Evolutionary conservation across 441 rosid genomes (phyloP).

Genomic region (Geranium incanum): DNA sequence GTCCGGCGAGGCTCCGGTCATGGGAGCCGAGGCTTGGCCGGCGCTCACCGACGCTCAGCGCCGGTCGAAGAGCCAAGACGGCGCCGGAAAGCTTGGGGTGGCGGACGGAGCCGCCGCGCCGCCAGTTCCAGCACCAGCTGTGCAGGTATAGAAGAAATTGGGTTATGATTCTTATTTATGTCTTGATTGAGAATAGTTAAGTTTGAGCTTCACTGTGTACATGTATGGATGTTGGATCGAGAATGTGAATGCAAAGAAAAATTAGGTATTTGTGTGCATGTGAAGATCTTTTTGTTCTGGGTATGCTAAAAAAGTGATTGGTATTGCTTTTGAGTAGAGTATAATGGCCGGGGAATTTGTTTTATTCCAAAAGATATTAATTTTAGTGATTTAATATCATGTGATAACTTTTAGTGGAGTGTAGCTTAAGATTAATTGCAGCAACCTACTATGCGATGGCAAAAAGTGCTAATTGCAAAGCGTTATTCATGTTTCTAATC

Average conservation of each 20-base stretch:
- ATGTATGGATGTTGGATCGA: background rate
- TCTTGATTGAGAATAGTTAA: background rate
- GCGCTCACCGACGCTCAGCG: background rate
- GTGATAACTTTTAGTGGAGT: background rate
- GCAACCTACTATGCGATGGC: background rate
- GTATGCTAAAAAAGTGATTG: background rate
- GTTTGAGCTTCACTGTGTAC: too few relatives aligned
- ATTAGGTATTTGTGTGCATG: background rate
- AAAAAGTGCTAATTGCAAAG: background rate
- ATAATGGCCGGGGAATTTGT: background rate
- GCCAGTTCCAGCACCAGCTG: slow-evolving; percentile 18
- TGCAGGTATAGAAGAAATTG: slow-evolving; percentile 28
- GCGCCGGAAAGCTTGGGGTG: background rate
- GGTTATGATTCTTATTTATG: background rate
- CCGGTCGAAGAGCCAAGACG: background rate
- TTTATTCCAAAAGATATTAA: background rate
- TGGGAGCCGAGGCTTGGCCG: slow-evolving; percentile 2
- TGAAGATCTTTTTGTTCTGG: background rate
- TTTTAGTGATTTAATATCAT: background rate
- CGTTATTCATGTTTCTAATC: background rate
- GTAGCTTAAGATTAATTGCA: background rate
- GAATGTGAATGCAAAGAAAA: background rate
- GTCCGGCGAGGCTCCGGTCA: slow-evolving; percentile 31
- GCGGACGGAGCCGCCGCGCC: slow-evolving; percentile 16
- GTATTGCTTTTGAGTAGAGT: background rate